Conservation (phyloP, 169 alveolate species). For the Plasmodium gaboni region DNA sequence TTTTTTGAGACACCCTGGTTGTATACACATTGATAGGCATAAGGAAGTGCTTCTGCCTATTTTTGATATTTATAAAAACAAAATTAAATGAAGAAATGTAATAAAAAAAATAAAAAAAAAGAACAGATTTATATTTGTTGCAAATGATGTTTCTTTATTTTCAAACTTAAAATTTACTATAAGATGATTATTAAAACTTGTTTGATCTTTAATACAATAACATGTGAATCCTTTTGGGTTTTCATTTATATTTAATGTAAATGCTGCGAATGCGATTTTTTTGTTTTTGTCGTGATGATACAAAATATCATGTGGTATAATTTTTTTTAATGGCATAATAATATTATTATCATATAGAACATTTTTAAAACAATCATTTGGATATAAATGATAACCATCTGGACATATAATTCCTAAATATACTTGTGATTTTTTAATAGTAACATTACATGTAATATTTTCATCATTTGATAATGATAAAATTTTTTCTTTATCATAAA, state of each 20-base stretch:
- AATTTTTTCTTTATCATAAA: not conserved
- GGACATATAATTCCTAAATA: conserved; percentile 52
- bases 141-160: too few species aligned
- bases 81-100: too few species aligned
- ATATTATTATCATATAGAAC: conserved; percentile 12
- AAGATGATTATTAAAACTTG: not conserved
- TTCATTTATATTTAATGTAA: conserved; percentile 26
- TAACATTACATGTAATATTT: conserved; percentile 9
- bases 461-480: not conserved
- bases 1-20: too few species aligned
- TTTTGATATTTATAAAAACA: too few species aligned
- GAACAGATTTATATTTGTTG: too few species aligned
- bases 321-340: not conserved
- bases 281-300: conserved; percentile 21
- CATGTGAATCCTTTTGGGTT: conserved; percentile 31
- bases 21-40: too few species aligned
- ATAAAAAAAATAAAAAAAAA: too few species aligned
- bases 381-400: conserved; percentile 33
- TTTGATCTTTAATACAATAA: conserved; percentile 12
- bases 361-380: conserved; percentile 30
- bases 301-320: conserved; percentile 12
- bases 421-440: conserved; percentile 8
- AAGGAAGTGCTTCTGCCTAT: too few species aligned
- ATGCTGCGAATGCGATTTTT: conserved; percentile 33
- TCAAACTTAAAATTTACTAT: conserved; percentile 4